Conservation (phyloP, 2,329 filamentous ascomycete species). For the Chalaropsis thielavioides region DNA sequence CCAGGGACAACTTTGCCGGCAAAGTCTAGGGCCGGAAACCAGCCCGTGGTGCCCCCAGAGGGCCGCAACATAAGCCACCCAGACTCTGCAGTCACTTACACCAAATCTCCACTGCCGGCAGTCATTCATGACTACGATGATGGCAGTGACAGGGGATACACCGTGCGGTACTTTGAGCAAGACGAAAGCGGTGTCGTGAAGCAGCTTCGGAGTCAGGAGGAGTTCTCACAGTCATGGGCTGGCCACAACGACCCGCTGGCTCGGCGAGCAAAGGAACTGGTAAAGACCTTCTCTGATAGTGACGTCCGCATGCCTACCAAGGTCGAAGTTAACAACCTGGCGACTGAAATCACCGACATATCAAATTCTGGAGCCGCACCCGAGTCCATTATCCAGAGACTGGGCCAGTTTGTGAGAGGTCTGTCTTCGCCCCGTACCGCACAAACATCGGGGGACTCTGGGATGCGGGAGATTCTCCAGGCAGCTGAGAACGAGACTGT, state of each 20-base stretch:
- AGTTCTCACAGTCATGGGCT: constrained; percentile 29
- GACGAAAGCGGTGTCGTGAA: constrained; percentile 23
- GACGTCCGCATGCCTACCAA: constrained; percentile 18
- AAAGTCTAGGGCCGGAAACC: not conserved
- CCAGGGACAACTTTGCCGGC: constrained; percentile 6
- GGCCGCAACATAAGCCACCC: constrained; percentile 8
- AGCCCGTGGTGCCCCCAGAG: not conserved
- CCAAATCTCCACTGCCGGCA: constrained; percentile 14
- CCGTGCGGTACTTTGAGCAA: constrained; percentile 31
- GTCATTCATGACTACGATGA: constrained; percentile 17
- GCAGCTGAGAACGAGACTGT: constrained; percentile 13
- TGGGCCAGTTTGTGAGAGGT: constrained; percentile 15
- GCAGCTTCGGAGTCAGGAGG: constrained; percentile 28
- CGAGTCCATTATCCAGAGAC: constrained; percentile 13
- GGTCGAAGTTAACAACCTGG: constrained; percentile 22
- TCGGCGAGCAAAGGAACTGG: constrained; percentile 8
- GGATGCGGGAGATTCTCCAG: constrained; percentile 11
- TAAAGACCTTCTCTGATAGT: constrained; percentile 15
- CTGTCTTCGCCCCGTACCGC: constrained; percentile 11
- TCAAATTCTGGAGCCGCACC: constrained; percentile 10
- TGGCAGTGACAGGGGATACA: constrained; percentile 10
- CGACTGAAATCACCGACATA: constrained; percentile 13
- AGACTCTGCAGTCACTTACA: constrained; percentile 10
- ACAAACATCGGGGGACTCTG: not conserved
- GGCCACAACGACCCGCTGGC: constrained; percentile 21